These are phyloP conservation scores for Neurospora terricola DNA, from an alignment of 495 filamentous ascomycete genomes.

Conservation along the genomic window DNA sequence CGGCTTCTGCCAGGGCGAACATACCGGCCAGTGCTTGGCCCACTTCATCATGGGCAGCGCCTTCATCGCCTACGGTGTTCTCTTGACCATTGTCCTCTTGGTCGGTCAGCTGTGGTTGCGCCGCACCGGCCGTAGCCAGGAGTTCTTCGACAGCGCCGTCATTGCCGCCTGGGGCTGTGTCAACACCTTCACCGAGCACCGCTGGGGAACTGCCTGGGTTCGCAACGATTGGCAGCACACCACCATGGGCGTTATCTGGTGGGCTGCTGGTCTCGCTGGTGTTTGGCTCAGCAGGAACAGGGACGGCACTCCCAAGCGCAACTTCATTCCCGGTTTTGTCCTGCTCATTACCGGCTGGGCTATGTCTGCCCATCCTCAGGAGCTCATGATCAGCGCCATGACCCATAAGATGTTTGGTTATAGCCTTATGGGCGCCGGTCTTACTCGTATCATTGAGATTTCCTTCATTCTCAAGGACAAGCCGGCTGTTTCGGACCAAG, in stretches of 20 bases:
- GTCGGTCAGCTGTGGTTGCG: conserved; percentile 83
- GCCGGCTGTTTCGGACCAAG: conserved; percentile 44
- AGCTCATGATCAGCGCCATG: conserved; percentile 72
- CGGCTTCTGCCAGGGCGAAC: conserved; percentile 90
- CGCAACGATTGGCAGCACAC: conserved; percentile 95
- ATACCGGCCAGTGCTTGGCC: conserved; percentile 85
- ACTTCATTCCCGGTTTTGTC: conserved; percentile 84
- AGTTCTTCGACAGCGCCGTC: conserved; percentile 90
- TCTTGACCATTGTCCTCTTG: conserved; percentile 76
- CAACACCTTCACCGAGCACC: conserved; percentile 97
- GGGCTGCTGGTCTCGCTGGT: conserved; percentile 82
- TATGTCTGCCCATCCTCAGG: conserved; percentile 84
- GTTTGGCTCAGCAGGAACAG: conserved; percentile 82
- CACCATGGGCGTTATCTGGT: conserved; percentile 96
- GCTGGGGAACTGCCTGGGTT: conserved; percentile 87
- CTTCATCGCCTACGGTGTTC: conserved; percentile 88
- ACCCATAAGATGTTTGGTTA: conserved; percentile 92
- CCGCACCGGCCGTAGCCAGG: conserved; percentile 78
- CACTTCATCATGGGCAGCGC: conserved; percentile 99
- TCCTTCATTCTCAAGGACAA: conserved; percentile 74
- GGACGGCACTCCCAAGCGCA: conserved; percentile 78
- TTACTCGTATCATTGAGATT: conserved; percentile 82
- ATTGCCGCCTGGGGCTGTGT: conserved; percentile 93
- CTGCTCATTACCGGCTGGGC: conserved; percentile 90
- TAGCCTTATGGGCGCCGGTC: conserved; percentile 83